Evolutionary conservation across 306 rosid genomes (phyloP).

Genomic region (Elaeagnus macrophylla): DNA sequence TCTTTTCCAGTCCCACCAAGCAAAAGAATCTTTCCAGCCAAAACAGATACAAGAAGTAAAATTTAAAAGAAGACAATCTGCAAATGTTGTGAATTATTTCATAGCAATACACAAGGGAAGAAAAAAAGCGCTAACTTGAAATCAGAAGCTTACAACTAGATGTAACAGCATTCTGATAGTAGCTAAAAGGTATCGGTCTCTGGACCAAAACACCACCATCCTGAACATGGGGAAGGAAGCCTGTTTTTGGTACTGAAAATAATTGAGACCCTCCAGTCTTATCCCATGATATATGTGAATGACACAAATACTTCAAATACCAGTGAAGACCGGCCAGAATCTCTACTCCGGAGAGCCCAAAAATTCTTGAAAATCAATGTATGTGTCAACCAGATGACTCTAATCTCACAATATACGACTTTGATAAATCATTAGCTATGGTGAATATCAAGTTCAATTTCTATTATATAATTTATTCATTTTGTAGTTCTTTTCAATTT

Average conservation of each 20-base stretch:
- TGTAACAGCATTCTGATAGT: constrained; percentile 90
- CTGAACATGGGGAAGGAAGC: constrained; percentile 45
- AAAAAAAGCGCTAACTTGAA: background rate
- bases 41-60: constrained; percentile 19
- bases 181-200: constrained; percentile 76
- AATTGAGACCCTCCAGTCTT: constrained; percentile 79
- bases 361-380: constrained; percentile 29
- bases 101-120: background rate
- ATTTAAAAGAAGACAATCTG: constrained; percentile 3
- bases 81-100: background rate
- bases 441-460: too few relatives aligned
- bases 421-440: background rate
- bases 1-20: constrained; percentile 96
- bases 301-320: constrained; percentile 70
- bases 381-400: background rate
- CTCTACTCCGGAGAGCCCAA: constrained; percentile 77
- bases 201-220: constrained; percentile 39
- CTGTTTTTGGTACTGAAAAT: constrained; percentile 47
- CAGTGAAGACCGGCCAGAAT: constrained; percentile 72
- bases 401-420: background rate
- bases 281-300: constrained; percentile 83
- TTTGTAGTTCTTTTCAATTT: too few relatives aligned
- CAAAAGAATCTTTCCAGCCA: constrained; percentile 55
- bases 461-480: too few relatives aligned
- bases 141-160: constrained; percentile 64